Evolutionary conservation across 2,329 filamentous ascomycete genomes (phyloP), one percentile per base, ranked within the genome.

Genomic region (Pseudogymnoascus sp.): DNA sequence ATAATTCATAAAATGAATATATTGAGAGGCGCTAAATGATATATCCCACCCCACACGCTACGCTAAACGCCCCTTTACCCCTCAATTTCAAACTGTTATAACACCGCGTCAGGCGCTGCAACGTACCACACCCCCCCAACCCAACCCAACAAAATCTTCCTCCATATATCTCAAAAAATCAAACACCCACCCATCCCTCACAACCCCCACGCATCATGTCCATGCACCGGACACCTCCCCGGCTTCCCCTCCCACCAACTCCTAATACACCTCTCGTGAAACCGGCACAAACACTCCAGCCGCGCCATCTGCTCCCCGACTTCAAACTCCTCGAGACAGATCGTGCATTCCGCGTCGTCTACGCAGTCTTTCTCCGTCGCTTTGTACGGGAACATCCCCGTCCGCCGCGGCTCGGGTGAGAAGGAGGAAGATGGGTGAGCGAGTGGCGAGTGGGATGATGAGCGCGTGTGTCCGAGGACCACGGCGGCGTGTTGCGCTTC

Each of bases 341-440:
- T 88, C 4, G 84, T 87, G 70, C 85, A 88, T 73, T 88, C 86
- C 3, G 84, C 85, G 64, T 84, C 82, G 66, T 87, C 83, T n/a
- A 86, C 80, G 67, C 84, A 87, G 71, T 88, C 86, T 75, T 88
- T 88, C 69, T 88, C 86, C 8, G 85, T 88, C 1, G 86, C 85
- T 21, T 77, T 67, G 68, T 88, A 88, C 0, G 83, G 82, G 66
- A 88, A 86, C 78, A 88, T 85, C 61, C 84, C 84, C 0, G 83
- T 85, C 63, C 80, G 75, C 18, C 84, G 77, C 72, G 72, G 59
- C 34, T 38, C 34, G 1, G 59, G 21, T 3, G 34, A 38, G 59
- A 60, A 25, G 25, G 59, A 38, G 6, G 59, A 11, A 12, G 38
- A 38, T 18, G 38, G 34, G n/a, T 60, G 28, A 1, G 49, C n/a